Evolutionary conservation across 2,329 filamentous ascomycete species (phyloP), one percentile per base, ranked within the genome.

Genomic region (Xylaria hypoxylon): DNA sequence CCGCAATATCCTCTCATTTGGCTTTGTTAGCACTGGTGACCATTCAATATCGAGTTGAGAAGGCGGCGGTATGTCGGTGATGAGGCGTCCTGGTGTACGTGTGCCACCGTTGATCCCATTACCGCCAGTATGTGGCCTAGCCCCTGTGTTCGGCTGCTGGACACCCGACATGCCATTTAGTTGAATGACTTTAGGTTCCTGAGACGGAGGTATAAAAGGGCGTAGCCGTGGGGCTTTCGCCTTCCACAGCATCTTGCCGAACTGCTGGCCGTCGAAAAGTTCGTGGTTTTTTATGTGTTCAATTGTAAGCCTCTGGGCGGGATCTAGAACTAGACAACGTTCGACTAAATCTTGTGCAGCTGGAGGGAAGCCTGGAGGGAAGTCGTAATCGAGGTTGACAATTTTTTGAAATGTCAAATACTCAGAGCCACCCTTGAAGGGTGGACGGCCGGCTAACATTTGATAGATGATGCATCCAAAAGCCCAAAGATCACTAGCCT

Each of bases 351-450:
- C 96, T 67, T 90, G 90, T 22, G 96, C 96, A 1, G 93, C 87
- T 5, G 90, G 83, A 1, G 96, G 96, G 73, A 99, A 99, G 1
- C 93, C 94, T 31, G 88, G 81, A 0, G 96, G 96, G 70, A 98
- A 99, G 51, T 95, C 91, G 77, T 98, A 99, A 61, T 99, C 95
- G 48, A 99, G 84, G 35, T 87, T 91, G 59, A 99, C 93, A 76
- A 99, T 99, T 80, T 98, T 99, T 78, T 99, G 96, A 77, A 99
- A 99, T 0, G 96, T 99, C 76, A 96, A 86, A 75, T 98, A 99
- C 77, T 99, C 96, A 72, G 97, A 97, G 15, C 87, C 92, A 45
- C 92, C 96, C 79, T 99, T 99, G 84, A 99, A 99, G 0, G 96
- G 96, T 5, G 96, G 96, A 67, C 96, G 86, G n/a, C 96, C 96